phyloP scores from a whole-genome alignment of 179 eudicot species.

The Carnegiea gigantea region DNA sequence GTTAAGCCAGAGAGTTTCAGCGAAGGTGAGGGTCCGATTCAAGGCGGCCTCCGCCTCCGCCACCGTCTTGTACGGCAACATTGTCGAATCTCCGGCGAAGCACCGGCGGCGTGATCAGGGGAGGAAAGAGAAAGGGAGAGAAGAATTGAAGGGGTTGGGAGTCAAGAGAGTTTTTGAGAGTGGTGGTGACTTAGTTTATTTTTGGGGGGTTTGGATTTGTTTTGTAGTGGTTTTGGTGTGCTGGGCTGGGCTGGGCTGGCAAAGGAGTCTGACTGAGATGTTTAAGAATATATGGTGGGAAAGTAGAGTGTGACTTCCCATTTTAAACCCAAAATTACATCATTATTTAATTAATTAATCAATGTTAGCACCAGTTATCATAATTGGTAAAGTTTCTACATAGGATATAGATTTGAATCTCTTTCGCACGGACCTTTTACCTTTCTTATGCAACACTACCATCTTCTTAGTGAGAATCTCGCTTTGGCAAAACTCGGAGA shows the following conservation, averaged over 20 bases:
- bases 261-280: background rate
- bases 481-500: too few relatives aligned
- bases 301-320: background rate
- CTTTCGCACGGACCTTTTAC: too few relatives aligned
- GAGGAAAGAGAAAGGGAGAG: background rate
- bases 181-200: background rate
- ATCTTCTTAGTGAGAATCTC: too few relatives aligned
- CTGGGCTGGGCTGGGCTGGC: conserved; percentile 38
- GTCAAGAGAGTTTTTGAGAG: background rate
- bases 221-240: conserved; percentile 13
- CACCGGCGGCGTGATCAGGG: background rate
- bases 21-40: conserved; percentile 52
- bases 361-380: too few relatives aligned
- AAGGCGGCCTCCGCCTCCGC: conserved; percentile 58
- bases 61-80: conserved; percentile 68
- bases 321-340: conserved; percentile 8
- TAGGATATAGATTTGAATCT: too few relatives aligned
- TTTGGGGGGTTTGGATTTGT: background rate
- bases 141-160: background rate
- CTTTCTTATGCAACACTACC: too few relatives aligned
- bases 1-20: conserved; percentile 69
- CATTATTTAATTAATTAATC: background rate
- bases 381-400: too few relatives aligned
- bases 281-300: conserved; percentile 16
- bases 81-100: conserved; percentile 26